phyloP scores from a whole-genome alignment of 495 filamentous ascomycete genomes.

The Extremus antarcticus region DNA sequence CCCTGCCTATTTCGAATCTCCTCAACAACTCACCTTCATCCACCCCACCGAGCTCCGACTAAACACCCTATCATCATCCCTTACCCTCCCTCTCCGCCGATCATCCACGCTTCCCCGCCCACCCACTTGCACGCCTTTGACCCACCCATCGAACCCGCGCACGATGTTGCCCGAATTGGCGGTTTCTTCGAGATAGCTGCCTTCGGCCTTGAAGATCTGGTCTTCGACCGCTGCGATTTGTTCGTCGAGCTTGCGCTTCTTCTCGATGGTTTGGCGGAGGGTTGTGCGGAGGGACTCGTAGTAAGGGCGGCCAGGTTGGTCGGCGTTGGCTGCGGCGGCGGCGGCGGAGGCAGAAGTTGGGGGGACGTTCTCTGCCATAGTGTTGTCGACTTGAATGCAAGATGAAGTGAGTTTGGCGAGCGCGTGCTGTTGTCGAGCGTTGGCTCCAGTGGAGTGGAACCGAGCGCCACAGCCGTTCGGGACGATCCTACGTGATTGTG shows the following conservation, averaged over 20 bases:
- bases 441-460: neutral
- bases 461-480: neutral
- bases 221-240: constrained; percentile 65
- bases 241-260: constrained; percentile 57
- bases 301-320: constrained; percentile 44
- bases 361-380: constrained; percentile 22
- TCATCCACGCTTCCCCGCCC: constrained; percentile 22
- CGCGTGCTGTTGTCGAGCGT: neutral
- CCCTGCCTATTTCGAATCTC: neutral
- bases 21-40: constrained; percentile 25
- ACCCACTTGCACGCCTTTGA: constrained; percentile 56
- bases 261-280: constrained; percentile 53
- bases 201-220: constrained; percentile 71
- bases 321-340: constrained; percentile 3
- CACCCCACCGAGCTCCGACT: constrained; percentile 30
- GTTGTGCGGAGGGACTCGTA: constrained; percentile 64
- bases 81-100: constrained; percentile 26
- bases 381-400: neutral
- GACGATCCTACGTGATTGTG: neutral
- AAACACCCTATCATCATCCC: constrained; percentile 35
- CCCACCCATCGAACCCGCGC: constrained; percentile 92
- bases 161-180: constrained; percentile 90
- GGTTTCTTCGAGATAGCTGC: constrained; percentile 73
- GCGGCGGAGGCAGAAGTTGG: constrained; percentile 3
- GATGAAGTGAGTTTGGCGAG: neutral